Conservation (phyloP, 2,329 filamentous ascomycete species). For the Trichoderma afroharzianum region DNA sequence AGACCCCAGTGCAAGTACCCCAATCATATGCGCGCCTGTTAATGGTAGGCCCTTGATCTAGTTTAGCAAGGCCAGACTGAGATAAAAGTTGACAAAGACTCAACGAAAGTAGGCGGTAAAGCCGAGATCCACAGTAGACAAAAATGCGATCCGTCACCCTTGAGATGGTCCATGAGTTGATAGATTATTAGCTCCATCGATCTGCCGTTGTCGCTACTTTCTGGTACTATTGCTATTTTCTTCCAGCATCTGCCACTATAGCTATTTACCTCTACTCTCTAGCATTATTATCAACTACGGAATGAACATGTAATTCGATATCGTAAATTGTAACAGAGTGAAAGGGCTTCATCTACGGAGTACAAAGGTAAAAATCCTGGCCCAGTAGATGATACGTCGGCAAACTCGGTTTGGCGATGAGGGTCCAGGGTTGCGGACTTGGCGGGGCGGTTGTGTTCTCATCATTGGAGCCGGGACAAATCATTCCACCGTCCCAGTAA, state of each 20-base stretch:
- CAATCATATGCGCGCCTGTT: not conserved
- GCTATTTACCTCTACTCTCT: not conserved
- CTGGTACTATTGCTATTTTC: not conserved
- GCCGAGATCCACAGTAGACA: not conserved
- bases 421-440: not conserved
- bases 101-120: not conserved
- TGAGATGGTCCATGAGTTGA: not conserved
- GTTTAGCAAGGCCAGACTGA: not conserved
- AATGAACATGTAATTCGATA: not conserved
- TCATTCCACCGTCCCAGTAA: not conserved
- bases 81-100: not conserved
- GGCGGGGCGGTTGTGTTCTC: not conserved
- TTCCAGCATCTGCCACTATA: not conserved
- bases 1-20: not conserved
- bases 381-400: not conserved
- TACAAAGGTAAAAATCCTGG: not conserved
- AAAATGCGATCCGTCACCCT: not conserved
- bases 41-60: not conserved
- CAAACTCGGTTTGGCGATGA: not conserved
- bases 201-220: not conserved
- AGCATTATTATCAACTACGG: not conserved
- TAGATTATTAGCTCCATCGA: not conserved
- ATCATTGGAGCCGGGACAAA: not conserved
- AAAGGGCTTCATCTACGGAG: not conserved
- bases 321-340: not conserved